Conservation (phyloP, 2,329 filamentous ascomycete genomes). For the Fonsecaea erecta region DNA sequence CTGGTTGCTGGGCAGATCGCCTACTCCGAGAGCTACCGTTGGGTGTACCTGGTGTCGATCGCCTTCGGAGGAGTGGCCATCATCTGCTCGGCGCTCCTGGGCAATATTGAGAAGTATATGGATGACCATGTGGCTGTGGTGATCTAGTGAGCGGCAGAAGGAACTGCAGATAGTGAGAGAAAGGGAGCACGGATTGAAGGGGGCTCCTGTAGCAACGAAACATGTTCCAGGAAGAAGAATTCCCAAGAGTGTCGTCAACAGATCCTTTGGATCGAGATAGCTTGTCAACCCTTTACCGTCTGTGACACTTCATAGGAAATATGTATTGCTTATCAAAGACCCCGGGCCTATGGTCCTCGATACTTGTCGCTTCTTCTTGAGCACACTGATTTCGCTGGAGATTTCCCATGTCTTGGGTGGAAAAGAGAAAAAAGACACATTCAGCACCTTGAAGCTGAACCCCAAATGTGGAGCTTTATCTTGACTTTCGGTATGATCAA, state of each 20-base stretch:
- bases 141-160: conserved; percentile 37
- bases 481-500: no score
- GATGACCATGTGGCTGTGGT: conserved; percentile 62
- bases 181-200: background rate
- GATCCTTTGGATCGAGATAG: background rate
- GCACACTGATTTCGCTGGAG: no score
- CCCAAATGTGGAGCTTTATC: no score
- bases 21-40: conserved; percentile 63
- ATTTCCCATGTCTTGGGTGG: no score
- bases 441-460: no score
- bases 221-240: background rate
- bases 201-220: background rate
- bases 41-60: conserved; percentile 66
- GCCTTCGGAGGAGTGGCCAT: conserved; percentile 64
- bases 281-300: background rate
- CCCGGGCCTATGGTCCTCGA: no score
- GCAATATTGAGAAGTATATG: conserved; percentile 63
- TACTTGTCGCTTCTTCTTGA: no score
- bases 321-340: background rate
- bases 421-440: no score
- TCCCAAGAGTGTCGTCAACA: background rate
- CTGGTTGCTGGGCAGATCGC: conserved; percentile 61
- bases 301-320: background rate
- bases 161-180: background rate
- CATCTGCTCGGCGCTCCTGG: conserved; percentile 62